These are phyloP conservation scores for Hyaloscypha finlandica DNA, from an alignment of 495 filamentous ascomycete genomes.

Conservation along the genomic window DNA sequence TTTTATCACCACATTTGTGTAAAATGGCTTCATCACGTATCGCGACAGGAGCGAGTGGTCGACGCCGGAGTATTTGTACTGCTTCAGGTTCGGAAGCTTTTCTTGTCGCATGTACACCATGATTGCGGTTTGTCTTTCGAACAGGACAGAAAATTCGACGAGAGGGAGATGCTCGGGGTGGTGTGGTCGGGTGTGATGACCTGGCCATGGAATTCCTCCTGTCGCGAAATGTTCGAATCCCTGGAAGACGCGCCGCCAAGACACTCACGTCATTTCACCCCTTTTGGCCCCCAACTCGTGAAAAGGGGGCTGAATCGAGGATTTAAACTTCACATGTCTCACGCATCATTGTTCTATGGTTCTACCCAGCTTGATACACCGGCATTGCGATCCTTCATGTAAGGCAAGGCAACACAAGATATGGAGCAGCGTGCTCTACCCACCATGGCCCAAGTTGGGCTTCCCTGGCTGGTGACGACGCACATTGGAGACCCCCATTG, in stretches of 20 bases:
- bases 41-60: constrained; percentile 87
- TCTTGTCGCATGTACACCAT: constrained; percentile 91
- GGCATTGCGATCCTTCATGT: no score
- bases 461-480: no score
- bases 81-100: constrained; percentile 79
- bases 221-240: not conserved
- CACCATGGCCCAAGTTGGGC: no score
- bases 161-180: not conserved
- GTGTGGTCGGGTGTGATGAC: not conserved
- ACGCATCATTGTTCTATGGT: no score
- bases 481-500: no score
- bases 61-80: constrained; percentile 90
- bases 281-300: not conserved
- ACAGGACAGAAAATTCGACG: not conserved
- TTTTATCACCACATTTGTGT: constrained; percentile 89
- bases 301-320: not conserved
- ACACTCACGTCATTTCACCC: constrained; percentile 4
- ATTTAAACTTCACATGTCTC: not conserved
- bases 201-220: not conserved
- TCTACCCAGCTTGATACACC: no score
- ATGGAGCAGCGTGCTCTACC: no score
- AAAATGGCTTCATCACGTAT: constrained; percentile 96
- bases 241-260: not conserved
- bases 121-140: constrained; percentile 26
- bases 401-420: no score